Percentiles rank a stretch among this genome's conserved stretches.
phyloP scores from a whole-genome alignment of 257 asterid species.

The Solanum acaule region DNA sequence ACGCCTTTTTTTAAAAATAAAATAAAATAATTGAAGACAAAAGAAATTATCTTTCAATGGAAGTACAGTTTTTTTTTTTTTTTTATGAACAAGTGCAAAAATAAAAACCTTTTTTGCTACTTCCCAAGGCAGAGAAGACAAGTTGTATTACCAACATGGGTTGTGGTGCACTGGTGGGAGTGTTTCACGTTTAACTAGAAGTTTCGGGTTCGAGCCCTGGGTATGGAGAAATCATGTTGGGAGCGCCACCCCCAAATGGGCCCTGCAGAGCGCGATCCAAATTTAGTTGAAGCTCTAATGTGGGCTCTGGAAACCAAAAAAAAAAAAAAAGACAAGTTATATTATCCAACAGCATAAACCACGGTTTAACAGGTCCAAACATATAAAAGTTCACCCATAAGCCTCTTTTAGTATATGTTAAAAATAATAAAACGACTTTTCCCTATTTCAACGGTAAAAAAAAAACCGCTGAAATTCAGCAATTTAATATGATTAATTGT shows the following conservation, averaged over 20 bases:
- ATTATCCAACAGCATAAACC: not conserved
- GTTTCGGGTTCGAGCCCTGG: too few species aligned
- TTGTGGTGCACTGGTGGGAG: too few species aligned
- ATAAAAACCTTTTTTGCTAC: not conserved
- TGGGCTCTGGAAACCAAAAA: too few species aligned
- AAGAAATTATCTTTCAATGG: not conserved
- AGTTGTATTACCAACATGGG: not conserved
- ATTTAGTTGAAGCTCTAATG: too few species aligned
- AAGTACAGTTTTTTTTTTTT: not conserved
- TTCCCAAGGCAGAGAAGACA: not conserved
- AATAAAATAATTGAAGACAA: not conserved
- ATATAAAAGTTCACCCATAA: not conserved
- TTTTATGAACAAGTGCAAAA: not conserved
- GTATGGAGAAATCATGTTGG: too few species aligned
- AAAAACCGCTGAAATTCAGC: too few species aligned
- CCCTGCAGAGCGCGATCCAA: accelerated
- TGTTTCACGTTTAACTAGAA: too few species aligned
- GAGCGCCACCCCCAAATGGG: too few species aligned
- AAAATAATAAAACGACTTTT: not conserved
- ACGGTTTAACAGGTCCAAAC: not conserved
- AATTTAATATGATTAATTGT: too few species aligned
- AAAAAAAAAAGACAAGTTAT: not conserved
- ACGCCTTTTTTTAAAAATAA: not conserved
- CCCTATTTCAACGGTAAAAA: not conserved
- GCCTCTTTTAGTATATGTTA: not conserved